A percentile compares a stretch with the other conserved stretches of the same genome.
phyloP scores from a whole-genome alignment of 177 flowering plant genomes.

The Vitis hybrid region DNA sequence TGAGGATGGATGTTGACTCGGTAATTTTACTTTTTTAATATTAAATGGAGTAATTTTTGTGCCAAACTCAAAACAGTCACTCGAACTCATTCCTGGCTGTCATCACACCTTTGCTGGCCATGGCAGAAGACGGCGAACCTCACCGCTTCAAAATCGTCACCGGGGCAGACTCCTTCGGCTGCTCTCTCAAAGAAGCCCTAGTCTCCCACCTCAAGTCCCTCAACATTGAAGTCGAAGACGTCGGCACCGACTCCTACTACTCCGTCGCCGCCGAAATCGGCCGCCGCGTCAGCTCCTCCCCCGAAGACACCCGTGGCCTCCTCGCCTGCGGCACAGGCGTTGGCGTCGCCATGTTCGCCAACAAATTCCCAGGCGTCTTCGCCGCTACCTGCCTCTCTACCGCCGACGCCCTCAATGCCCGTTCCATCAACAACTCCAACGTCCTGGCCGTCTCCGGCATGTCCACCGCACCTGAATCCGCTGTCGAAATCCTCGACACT shows the following conservation, averaged over 20 bases:
- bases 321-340: slow-evolving; percentile 92
- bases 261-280: slow-evolving; percentile 79
- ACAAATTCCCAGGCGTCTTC: slow-evolving; percentile 83
- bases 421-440: slow-evolving; percentile 91
- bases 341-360: slow-evolving; percentile 91
- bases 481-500: slow-evolving; percentile 53
- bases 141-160: slow-evolving; percentile 63
- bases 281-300: slow-evolving; percentile 50
- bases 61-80: background rate
- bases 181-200: slow-evolving; percentile 66
- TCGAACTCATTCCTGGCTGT: background rate
- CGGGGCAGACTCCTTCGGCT: slow-evolving; percentile 83
- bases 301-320: slow-evolving; percentile 61
- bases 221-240: slow-evolving; percentile 75
- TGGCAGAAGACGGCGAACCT: slow-evolving; percentile 14
- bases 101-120: background rate
- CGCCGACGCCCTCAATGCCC: slow-evolving; percentile 66
- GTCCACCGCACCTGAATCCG: slow-evolving; percentile 56
- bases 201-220: slow-evolving; percentile 75
- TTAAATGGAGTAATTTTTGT: too few relatives aligned
- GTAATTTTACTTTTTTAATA: too few relatives aligned
- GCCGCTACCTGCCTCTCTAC: slow-evolving; percentile 71
- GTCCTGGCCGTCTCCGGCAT: slow-evolving; percentile 84
- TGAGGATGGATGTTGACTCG: too few relatives aligned
- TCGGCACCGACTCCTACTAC: slow-evolving; percentile 86